A percentile compares a stretch with the other conserved stretches of the same genome.
Conservation (phyloP, 495 filamentous ascomycete genomes). For the Aspergillus ostianus region DNA sequence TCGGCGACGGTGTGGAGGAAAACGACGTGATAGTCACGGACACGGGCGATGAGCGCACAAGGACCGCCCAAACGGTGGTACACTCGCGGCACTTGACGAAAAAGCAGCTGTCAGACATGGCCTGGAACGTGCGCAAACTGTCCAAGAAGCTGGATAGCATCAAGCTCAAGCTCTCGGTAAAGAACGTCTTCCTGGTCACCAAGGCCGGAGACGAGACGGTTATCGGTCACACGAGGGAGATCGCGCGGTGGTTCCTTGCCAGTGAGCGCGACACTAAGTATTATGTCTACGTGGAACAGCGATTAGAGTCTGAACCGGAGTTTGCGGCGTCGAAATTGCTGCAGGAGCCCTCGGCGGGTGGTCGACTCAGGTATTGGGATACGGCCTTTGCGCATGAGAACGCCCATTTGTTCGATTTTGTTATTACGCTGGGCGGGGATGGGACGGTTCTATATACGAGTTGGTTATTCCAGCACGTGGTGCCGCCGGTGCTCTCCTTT, state of each 20-base stretch:
- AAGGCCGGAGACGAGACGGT: slow-evolving; percentile 83
- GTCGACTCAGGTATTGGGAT: slow-evolving; percentile 77
- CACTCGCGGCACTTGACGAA: slow-evolving; percentile 79
- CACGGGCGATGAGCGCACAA: slow-evolving; percentile 25
- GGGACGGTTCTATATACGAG: slow-evolving; percentile 93
- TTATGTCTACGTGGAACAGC: slow-evolving; percentile 77
- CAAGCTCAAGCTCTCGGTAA: slow-evolving; percentile 73
- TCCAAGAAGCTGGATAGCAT: slow-evolving; percentile 80
- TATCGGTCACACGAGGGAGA: slow-evolving; percentile 72
- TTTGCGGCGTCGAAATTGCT: slow-evolving; percentile 69
- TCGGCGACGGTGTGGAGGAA: slow-evolving; percentile 22
- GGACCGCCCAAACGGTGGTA: slow-evolving; percentile 31
- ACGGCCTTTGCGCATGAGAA: slow-evolving; percentile 69
- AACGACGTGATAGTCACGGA: slow-evolving; percentile 23
- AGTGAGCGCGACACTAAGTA: slow-evolving; percentile 66
- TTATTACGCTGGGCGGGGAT: slow-evolving; percentile 92
- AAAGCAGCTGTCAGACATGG: slow-evolving; percentile 91
- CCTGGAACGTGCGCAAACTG: slow-evolving; percentile 87
- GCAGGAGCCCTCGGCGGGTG: slow-evolving; percentile 50
- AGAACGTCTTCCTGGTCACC: slow-evolving; percentile 81
- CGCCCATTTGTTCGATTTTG: slow-evolving; percentile 90
- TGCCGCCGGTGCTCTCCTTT: slow-evolving; percentile 91
- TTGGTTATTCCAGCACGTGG: slow-evolving; percentile 97
- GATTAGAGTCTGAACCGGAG: slow-evolving; percentile 61
- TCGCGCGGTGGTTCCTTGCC: slow-evolving; percentile 83